Evolutionary conservation across 306 rosid genomes (phyloP).

Genomic region (Rubus parviflorus): DNA sequence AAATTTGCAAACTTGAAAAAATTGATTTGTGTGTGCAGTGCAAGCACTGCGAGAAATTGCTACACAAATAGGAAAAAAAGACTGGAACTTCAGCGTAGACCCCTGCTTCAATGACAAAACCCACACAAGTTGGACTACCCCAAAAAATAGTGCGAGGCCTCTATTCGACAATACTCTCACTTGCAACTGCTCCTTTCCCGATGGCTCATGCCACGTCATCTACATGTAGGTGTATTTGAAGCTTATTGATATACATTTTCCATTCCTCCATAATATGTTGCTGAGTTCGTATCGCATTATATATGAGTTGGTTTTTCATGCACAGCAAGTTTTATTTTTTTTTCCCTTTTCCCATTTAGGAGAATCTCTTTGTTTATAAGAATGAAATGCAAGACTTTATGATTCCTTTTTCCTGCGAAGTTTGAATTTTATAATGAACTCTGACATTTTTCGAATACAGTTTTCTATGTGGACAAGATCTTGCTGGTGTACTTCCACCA

Average conservation of each 20-base stretch:
- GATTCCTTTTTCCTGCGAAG: not conserved
- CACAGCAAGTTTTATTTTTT: not conserved
- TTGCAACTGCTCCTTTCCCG: constrained; percentile 18
- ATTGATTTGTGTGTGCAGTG: constrained; percentile 17
- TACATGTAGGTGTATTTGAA: not conserved
- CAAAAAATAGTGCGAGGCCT: not conserved
- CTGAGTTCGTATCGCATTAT: not conserved
- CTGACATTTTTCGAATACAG: not conserved
- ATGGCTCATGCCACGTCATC: constrained; percentile 17
- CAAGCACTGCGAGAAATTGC: constrained; percentile 16
- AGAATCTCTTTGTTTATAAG: not conserved
- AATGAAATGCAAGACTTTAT: not conserved
- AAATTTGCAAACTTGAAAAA: not conserved
- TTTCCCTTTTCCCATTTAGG: not conserved
- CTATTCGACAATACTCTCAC: constrained; percentile 22
- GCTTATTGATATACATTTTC: not conserved
- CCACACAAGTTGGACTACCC: constrained; percentile 22
- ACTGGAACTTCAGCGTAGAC: constrained; percentile 28
- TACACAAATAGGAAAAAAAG: constrained; percentile 14
- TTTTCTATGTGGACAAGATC: constrained; percentile 5
- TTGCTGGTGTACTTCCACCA: constrained; percentile 18
- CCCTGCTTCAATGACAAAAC: constrained; percentile 22
- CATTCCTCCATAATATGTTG: not conserved
- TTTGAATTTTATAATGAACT: not conserved
- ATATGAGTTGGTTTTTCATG: not conserved